phyloP scores from a whole-genome alignment of 2,329 filamentous ascomycete genomes.

The Aspergillus sp. region DNA sequence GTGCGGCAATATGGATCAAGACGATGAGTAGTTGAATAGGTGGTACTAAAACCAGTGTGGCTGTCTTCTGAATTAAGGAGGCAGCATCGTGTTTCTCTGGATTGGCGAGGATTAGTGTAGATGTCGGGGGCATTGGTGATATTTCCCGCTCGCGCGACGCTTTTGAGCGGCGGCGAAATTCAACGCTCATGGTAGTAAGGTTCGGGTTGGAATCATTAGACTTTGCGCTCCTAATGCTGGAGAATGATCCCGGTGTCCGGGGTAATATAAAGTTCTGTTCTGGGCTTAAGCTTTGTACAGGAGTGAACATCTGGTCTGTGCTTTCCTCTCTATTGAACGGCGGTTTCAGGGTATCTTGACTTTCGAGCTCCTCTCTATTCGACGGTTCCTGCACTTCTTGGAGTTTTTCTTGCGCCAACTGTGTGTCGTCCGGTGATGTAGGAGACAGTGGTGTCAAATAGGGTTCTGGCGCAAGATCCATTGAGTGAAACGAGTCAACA shows the following conservation, averaged over 20 bases:
- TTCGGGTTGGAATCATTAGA: conserved; percentile 29
- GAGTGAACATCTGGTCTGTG: conserved; percentile 4
- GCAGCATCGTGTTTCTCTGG: conserved; percentile 56
- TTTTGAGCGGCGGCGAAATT: conserved; percentile 56
- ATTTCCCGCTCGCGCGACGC: conserved; percentile 57
- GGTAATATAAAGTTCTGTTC: conserved; percentile 8
- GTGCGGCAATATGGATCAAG: conserved; percentile 78
- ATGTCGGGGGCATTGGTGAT: conserved; percentile 67
- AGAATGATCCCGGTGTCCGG: conserved; percentile 2
- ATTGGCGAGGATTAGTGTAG: conserved; percentile 59
- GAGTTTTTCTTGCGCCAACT: neutral
- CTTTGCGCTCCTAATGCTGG: conserved; percentile 11
- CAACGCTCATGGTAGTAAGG: conserved; percentile 30
- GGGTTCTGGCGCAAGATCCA: conserved; percentile 23
- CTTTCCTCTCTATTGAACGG: conserved; percentile 6
- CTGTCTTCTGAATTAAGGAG: conserved; percentile 73
- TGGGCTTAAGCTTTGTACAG: conserved; percentile 1
- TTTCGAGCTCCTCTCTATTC: neutral
- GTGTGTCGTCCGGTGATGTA: conserved; percentile 8
- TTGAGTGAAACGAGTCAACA: conserved; percentile 46
- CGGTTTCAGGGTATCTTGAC: conserved; percentile 15
- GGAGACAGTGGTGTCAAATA: conserved; percentile 22
- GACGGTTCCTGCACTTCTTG: neutral
- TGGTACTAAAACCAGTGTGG: conserved; percentile 74
- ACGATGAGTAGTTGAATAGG: conserved; percentile 74